phyloP scores from a whole-genome alignment of 2,329 filamentous ascomycete species.

The Penicillium janthinellum region DNA sequence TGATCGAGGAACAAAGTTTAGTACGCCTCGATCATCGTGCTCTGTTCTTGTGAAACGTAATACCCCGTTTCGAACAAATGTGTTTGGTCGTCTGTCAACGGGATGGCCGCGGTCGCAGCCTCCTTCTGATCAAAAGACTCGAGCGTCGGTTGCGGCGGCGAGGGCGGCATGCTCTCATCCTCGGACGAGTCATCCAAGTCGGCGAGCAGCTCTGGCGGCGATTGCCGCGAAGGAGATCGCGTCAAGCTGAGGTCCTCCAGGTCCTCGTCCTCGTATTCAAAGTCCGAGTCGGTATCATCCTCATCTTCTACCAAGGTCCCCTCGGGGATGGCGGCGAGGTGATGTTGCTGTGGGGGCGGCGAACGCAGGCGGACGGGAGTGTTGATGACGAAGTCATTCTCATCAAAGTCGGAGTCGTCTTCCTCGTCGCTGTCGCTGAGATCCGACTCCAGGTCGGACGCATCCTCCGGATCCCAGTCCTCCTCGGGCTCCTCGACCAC shows the following conservation, averaged over 20 bases:
- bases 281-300: conserved; percentile 58
- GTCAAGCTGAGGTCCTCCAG: conserved; percentile 65
- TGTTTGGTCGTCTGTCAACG: conserved; percentile 36
- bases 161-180: conserved; percentile 72
- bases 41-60: conserved; percentile 49
- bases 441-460: conserved; percentile 57
- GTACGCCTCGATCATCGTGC: conserved; percentile 53
- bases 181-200: conserved; percentile 68
- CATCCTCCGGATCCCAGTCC: conserved; percentile 69
- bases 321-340: conserved; percentile 33
- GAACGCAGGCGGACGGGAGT: conserved; percentile 32
- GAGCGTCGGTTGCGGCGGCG: conserved; percentile 60
- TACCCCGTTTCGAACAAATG: conserved; percentile 53
- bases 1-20: conserved; percentile 29
- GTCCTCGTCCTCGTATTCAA: conserved; percentile 60
- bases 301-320: conserved; percentile 35
- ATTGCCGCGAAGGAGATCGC: conserved; percentile 67
- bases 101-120: conserved; percentile 45
- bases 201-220: conserved; percentile 69
- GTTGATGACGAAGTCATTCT: conserved; percentile 44
- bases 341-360: conserved; percentile 26
- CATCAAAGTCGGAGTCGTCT: conserved; percentile 53
- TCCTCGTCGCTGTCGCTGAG: conserved; percentile 44
- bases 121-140: conserved; percentile 64
- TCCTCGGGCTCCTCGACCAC: conserved; percentile 73